Conservation (phyloP, 169 alveolate species). For the Theileria orientalis region DNA sequence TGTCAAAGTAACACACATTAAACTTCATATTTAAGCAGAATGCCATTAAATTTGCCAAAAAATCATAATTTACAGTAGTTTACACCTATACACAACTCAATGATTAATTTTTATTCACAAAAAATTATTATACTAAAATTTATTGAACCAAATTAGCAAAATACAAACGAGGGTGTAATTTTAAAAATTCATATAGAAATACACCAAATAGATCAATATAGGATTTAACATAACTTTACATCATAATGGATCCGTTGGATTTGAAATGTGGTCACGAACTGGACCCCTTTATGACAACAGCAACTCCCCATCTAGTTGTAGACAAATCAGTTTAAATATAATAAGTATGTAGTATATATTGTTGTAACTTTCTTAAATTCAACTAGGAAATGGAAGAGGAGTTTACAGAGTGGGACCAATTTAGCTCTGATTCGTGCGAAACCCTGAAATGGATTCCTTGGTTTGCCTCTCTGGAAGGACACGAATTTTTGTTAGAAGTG, state of each 20-base stretch:
- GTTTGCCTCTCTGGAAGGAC: constrained; percentile 67
- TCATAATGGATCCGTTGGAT: not conserved
- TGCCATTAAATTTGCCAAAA: no score
- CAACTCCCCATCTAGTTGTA: constrained; percentile 5
- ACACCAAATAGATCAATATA: no score
- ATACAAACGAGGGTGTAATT: not conserved
- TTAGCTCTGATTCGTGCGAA: constrained; percentile 49
- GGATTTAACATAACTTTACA: not conserved
- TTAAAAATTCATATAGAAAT: not conserved
- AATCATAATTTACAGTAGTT: not conserved
- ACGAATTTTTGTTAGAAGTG: constrained; percentile 61
- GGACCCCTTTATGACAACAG: not conserved
- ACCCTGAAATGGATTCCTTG: constrained; percentile 65
- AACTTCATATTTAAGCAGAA: no score
- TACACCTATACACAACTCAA: not conserved
- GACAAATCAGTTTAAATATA: not conserved
- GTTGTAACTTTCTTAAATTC: not conserved
- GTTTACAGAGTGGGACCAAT: constrained; percentile 56
- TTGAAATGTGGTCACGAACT: not conserved
- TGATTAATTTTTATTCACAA: no score
- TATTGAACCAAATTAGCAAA: not conserved
- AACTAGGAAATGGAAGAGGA: constrained; percentile 16
- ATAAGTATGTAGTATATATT: not conserved
- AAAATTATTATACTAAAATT: not conserved
- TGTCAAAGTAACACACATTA: no score